Percentiles rank a stretch among this genome's conserved stretches.
Conservation (phyloP, 345 rosid genomes). For the Citrus trifoliata region DNA sequence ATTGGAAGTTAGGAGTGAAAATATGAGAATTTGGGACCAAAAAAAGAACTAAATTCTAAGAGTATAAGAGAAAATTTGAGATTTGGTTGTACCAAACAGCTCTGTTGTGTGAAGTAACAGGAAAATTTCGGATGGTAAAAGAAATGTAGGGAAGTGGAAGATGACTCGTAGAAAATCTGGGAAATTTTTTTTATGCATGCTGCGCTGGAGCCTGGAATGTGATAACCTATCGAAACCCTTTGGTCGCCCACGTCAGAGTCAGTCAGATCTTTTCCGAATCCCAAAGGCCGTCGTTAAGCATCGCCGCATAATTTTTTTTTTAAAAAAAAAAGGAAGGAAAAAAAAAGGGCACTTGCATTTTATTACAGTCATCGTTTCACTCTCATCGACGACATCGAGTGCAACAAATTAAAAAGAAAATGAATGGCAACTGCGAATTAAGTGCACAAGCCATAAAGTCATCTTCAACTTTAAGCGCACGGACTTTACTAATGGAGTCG, state of each 20-base stretch:
- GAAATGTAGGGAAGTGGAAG: neutral
- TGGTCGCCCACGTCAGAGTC: neutral
- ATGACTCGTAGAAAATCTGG: neutral
- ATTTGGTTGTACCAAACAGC: too few relatives aligned
- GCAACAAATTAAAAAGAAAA: neutral
- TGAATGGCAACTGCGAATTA: neutral
- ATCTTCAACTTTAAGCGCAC: neutral
- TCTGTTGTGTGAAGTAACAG: too few relatives aligned
- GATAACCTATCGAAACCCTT: neutral
- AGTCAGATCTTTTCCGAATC: neutral
- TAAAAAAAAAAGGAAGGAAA: neutral
- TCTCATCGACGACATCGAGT: neutral
- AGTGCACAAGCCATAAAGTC: neutral
- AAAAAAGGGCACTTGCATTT: neutral
- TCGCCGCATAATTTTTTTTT: neutral
- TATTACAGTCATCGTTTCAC: neutral
- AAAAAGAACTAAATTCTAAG: too few relatives aligned
- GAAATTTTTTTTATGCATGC: neutral
- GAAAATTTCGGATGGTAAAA: neutral
- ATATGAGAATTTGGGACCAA: too few relatives aligned
- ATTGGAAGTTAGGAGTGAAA: too few relatives aligned
- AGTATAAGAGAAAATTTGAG: too few relatives aligned
- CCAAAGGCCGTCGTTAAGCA: conserved; percentile 1
- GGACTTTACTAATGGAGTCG: neutral
- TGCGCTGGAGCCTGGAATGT: neutral